Conservation (phyloP, 768 basidiomycete species). For the Coprinopsis sp. region DNA sequence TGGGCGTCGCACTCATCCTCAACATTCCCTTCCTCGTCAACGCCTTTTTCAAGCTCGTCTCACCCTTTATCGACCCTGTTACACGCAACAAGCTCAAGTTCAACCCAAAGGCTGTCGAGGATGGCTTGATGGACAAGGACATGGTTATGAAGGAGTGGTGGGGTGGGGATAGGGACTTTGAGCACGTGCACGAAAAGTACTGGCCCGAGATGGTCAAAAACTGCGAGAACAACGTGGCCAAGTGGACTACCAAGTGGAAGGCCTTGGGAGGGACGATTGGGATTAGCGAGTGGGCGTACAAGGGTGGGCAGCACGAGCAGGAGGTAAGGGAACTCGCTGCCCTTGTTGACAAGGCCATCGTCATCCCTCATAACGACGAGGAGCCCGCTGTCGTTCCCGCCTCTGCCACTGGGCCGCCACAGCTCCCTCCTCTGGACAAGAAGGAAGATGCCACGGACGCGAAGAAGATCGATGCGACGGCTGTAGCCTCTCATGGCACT, state of each 20-base stretch:
- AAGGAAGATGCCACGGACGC: background rate
- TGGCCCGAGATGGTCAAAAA: constrained; percentile 62
- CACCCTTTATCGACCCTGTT: constrained; percentile 79
- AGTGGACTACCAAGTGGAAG: constrained; percentile 60
- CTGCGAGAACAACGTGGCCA: constrained; percentile 44
- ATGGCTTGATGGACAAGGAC: constrained; percentile 62
- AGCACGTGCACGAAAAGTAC: constrained; percentile 71
- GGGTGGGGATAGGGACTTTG: constrained; percentile 63
- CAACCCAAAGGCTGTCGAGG: constrained; percentile 62
- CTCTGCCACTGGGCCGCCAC: too few relatives aligned
- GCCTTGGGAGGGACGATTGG: constrained; percentile 66
- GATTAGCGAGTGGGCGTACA: constrained; percentile 76
- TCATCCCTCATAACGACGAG: too few relatives aligned
- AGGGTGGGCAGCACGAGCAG: constrained; percentile 23
- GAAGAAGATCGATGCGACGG: background rate
- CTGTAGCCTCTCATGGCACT: background rate
- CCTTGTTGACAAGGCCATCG: too few relatives aligned
- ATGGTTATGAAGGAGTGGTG: constrained; percentile 70
- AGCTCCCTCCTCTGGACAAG: too few relatives aligned
- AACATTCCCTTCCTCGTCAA: constrained; percentile 79
- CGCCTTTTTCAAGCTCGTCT: constrained; percentile 73
- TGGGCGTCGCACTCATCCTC: constrained; percentile 67
- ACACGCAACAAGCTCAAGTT: constrained; percentile 74
- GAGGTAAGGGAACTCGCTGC: background rate
- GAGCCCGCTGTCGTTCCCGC: too few relatives aligned